Evolutionary conservation across 2,329 filamentous ascomycete species (phyloP).

Genomic region (Malbranchea zuffiana): DNA sequence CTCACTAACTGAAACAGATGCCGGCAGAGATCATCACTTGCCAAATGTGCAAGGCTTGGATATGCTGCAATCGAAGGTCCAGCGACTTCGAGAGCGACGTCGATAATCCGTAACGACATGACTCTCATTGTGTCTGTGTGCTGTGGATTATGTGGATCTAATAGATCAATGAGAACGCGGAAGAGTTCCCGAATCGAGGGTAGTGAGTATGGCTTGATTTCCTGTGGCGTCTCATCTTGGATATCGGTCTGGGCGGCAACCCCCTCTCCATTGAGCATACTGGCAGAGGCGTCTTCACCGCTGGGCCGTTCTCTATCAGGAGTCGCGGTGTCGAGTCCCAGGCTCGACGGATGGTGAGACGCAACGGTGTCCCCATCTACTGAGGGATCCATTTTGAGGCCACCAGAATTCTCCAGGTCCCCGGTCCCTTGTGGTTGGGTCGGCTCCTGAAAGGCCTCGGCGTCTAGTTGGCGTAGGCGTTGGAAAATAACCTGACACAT

Average conservation of each 20-base stretch:
- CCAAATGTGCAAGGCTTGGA: constrained; percentile 73
- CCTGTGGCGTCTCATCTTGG: constrained; percentile 32
- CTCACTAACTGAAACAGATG: constrained; percentile 93
- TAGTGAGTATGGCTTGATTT: constrained; percentile 79
- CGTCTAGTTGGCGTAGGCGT: constrained; percentile 74
- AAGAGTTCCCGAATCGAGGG: constrained; percentile 93
- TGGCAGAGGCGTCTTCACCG: constrained; percentile 26
- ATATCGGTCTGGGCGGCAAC: constrained; percentile 24
- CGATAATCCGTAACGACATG: constrained; percentile 93
- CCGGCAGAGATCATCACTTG: constrained; percentile 84
- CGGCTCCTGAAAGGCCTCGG: constrained; percentile 58
- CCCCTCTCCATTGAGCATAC: constrained; percentile 23
- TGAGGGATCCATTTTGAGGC: constrained; percentile 73
- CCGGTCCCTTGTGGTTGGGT: constrained; percentile 53
- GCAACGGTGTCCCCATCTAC: constrained; percentile 54
- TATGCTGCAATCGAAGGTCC: constrained; percentile 91
- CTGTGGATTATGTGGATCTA: constrained; percentile 85
- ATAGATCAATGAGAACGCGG: constrained; percentile 79
- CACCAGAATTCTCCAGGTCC: constrained; percentile 55
- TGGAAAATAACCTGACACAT: constrained; percentile 99
- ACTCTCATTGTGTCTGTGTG: constrained; percentile 93
- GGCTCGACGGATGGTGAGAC: constrained; percentile 38
- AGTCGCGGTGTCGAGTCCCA: constrained; percentile 28
- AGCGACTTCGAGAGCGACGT: constrained; percentile 91
- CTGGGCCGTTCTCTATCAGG: constrained; percentile 24